Evolutionary conservation across 352 stramenopile species (phyloP).

Genomic region (Phytophthora pseudosyringae): DNA sequence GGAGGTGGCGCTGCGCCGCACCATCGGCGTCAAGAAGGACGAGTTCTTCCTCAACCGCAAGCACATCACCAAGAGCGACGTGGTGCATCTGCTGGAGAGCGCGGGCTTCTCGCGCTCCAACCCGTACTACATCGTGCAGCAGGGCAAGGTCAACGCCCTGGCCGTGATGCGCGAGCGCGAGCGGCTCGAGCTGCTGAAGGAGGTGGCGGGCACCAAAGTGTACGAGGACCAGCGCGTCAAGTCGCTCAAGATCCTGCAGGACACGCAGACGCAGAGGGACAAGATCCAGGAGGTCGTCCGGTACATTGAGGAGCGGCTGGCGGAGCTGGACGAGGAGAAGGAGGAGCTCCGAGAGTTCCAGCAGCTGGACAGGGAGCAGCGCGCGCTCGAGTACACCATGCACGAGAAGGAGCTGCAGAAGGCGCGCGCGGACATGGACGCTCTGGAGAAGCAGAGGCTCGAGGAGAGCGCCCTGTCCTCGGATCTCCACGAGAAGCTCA

Average conservation of each 20-base stretch:
- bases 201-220: conserved; percentile 98
- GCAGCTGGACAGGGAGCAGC: conserved; percentile 94
- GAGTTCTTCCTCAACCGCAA: conserved; percentile 99
- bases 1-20: conserved; percentile 96
- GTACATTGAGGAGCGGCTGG: conserved; percentile 95
- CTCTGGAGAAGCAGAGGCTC: conserved; percentile 69
- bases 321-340: conserved; percentile 98
- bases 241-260: conserved; percentile 97
- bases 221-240: conserved; percentile 99
- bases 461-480: conserved; percentile 57
- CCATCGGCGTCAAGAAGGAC: conserved; percentile 99
- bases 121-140: conserved; percentile 99
- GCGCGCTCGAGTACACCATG: conserved; percentile 98
- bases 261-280: conserved; percentile 94
- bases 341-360: conserved; percentile 97
- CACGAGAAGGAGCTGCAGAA: conserved; percentile 87
- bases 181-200: conserved; percentile 97
- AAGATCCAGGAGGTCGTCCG: conserved; percentile 97
- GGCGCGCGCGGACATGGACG: conserved; percentile 67
- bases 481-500: conserved; percentile 76
- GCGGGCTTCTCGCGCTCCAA: conserved; percentile 99
- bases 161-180: conserved; percentile 98
- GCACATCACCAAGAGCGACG: conserved; percentile 97
- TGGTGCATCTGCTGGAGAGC: conserved; percentile 98
- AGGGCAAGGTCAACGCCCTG: conserved; percentile 99